Conservation (phyloP, 1,139 yeast genomes). For the Yamadazyma atlantica region DNA sequence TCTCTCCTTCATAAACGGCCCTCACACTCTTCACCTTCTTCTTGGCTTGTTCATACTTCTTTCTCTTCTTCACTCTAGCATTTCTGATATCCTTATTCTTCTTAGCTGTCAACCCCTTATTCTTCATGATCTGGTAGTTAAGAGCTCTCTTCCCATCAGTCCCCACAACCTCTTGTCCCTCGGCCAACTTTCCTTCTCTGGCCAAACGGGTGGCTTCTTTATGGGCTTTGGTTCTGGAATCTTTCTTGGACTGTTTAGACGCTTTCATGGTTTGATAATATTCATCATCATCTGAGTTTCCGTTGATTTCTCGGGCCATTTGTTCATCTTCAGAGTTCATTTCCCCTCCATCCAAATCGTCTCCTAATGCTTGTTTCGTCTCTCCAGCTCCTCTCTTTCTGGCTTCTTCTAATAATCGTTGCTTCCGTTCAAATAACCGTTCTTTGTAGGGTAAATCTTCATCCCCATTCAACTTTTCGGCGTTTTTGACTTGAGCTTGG, state of each 20-base stretch:
- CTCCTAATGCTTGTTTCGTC: slow-evolving; percentile 46
- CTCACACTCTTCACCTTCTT: slow-evolving; percentile 90
- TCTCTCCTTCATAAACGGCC: slow-evolving; percentile 73
- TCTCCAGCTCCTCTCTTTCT: slow-evolving; percentile 67
- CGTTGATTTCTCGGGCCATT: slow-evolving; percentile 36
- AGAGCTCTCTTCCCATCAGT: slow-evolving; percentile 91
- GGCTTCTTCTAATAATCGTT: slow-evolving; percentile 84
- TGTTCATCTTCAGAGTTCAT: slow-evolving; percentile 50
- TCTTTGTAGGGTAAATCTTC: slow-evolving; percentile 91
- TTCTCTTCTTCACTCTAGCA: slow-evolving; percentile 97
- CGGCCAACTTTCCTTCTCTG: slow-evolving; percentile 78
- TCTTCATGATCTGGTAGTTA: slow-evolving; percentile 89
- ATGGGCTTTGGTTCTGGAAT: slow-evolving; percentile 64
- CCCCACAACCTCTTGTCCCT: slow-evolving; percentile 63
- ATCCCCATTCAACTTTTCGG: slow-evolving; percentile 72
- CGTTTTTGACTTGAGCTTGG: slow-evolving; percentile 60
- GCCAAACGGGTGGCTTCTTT: slow-evolving; percentile 74
- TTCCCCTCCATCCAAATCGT: slow-evolving; percentile 53
- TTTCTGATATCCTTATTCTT: slow-evolving; percentile 93
- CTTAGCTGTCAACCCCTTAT: slow-evolving; percentile 91
- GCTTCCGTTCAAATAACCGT: slow-evolving; percentile 84
- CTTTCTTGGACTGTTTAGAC: slow-evolving; percentile 47
- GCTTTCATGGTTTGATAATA: slow-evolving; percentile 55
- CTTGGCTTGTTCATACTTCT: slow-evolving; percentile 91
- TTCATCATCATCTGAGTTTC: slow-evolving; percentile 38